Percentiles rank a stretch among this genome's conserved stretches.
Conservation (phyloP, 176 grass and related monocot genomes). For the Canna indica region DNA sequence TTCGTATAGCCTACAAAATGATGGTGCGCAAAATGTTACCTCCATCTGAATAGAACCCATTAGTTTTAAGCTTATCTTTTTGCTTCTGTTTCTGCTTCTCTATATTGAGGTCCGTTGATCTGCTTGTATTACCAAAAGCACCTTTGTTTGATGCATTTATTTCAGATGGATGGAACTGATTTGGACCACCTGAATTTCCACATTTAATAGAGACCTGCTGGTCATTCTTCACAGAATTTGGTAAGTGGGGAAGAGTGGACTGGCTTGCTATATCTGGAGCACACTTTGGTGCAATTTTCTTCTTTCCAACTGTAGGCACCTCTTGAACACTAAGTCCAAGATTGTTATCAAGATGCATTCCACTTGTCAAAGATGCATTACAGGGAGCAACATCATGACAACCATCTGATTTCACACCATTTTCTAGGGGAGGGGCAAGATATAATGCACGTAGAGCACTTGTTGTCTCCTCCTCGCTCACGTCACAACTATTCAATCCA, state of each 20-base stretch:
- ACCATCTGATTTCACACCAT: conserved; percentile 29
- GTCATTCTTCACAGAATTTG: conserved; percentile 30
- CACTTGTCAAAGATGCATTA: conserved; percentile 20
- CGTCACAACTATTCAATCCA: conserved; percentile 74
- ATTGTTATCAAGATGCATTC: conserved; percentile 29
- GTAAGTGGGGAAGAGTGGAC: conserved; percentile 34
- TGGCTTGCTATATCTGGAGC: conserved; percentile 21
- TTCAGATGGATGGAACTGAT: conserved; percentile 28
- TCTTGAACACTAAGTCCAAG: conserved; percentile 23
- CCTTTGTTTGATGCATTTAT: conserved; percentile 31
- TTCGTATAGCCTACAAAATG: conserved; percentile 4
- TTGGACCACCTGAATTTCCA: conserved; percentile 34
- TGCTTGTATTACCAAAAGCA: conserved; percentile 25
- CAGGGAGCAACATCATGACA: conserved; percentile 42
- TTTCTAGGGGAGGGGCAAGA: conserved; percentile 35
- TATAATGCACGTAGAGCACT: conserved; percentile 78
- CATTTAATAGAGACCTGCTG: conserved; percentile 33
- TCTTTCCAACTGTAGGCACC: conserved; percentile 25
- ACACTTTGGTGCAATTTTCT: conserved; percentile 34
- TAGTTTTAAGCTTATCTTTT: conserved; percentile 47
- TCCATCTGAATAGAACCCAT: conserved; percentile 63
- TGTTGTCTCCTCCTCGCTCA: conserved; percentile 87
- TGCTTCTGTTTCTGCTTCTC: conserved; percentile 44
- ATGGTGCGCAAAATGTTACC: conserved; percentile 33
- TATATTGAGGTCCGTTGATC: conserved; percentile 37